Evolutionary conservation across 306 rosid genomes (phyloP), one percentile per base, ranked within the genome.

Genomic region (Lithocarpus polystachyus): DNA sequence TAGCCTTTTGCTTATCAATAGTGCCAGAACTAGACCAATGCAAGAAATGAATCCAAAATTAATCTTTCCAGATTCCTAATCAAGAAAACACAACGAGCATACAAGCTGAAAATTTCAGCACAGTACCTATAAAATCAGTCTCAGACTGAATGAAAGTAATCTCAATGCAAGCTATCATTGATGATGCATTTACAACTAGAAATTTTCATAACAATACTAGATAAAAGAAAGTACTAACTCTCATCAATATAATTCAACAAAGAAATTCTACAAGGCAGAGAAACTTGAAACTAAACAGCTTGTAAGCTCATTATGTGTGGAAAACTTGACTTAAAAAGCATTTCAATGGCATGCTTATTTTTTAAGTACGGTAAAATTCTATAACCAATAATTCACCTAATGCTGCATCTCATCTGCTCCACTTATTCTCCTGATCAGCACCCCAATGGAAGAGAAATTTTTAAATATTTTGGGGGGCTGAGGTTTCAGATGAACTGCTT

Each of bases 401-500:
- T 61, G 70, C 71, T 79, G 77, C 59, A 40, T 54, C 79, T 75
- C 83, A 77, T 80, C 86, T 43, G 10, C 81, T 86, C 74, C 59
- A 61, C 80, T 74, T 76, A 13, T 80, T 79, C 80, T 78, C 80
- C 86, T 76, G 80, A 40, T 43, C 37, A 54, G 72, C 57, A 61
- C 43, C 71, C 68, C 45, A 61, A 68, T 76, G 80, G 79, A 76
- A 78, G 82, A 82, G 35, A 68, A 35, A 35, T 48, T 14, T 64
- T 52, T 77, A 85, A 72, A 70, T 11, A 24, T 74, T 83, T 81
- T 79, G 82, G 23, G 90, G 79, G 20, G 90, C 71, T 29, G 88
- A 82, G 69, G 90, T 71, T 84, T 87, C 92, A 4, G 94, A 78
- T 26, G 94, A 88, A 77, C 88, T 80, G 71, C 78, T 51, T 54